Base-by-base conservation (phyloP, 1,139 yeast species). In the Blastobotrys petasosporus region DNA sequence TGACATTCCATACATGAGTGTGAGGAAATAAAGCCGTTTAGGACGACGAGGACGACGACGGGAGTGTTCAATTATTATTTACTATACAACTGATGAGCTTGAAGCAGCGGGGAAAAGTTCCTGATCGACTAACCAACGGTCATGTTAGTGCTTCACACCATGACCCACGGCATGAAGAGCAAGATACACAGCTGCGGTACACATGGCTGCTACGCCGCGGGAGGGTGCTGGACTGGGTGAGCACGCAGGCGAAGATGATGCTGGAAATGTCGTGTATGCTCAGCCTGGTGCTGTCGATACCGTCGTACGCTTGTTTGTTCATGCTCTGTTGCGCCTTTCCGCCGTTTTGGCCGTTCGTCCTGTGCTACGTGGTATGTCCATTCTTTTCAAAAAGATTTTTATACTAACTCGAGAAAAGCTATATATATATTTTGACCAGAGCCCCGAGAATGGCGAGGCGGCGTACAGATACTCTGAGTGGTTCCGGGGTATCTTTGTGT, bases 251-350 rank as follows among this genome's bases (percentile, higher is more conserved):
- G 7, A 20, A 20, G 25, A 20, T 20, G 38, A 35, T 16, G 28
- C 20, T 32, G 12, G 37, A 37, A 32, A 42, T 42, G 41, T 10
- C 34, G 10, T 25, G 37, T 9, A 42, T 90, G 16, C 73, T 85
- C 3, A 78, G 86, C 80, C 96, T 88, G 63, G 79, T 85, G 2
- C 71, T 85, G 23, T 74, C 86, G 3, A 81, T 90, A 38, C 87
- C 94, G 0, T 60, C 75, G 1, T 76, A 79, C 51, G 60, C 74
- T 1, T 67, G 80, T 8, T 52, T 80, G 9, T 76, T 84, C 54
- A 66, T 84, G 41, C 63, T 83, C 3, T 65, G 79, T 2, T 71
- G 83, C 40, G 72, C 88, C 2, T 82, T 85, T 23, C 85, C 88
- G 50, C 59, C 79, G 2, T 69, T 80, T 37, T 88, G 97, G 96